A percentile compares a stretch with the other conserved stretches of the same genome.
Conservation (phyloP, 176 grass and related monocot genomes). For the Thinopyrum elongatum region DNA sequence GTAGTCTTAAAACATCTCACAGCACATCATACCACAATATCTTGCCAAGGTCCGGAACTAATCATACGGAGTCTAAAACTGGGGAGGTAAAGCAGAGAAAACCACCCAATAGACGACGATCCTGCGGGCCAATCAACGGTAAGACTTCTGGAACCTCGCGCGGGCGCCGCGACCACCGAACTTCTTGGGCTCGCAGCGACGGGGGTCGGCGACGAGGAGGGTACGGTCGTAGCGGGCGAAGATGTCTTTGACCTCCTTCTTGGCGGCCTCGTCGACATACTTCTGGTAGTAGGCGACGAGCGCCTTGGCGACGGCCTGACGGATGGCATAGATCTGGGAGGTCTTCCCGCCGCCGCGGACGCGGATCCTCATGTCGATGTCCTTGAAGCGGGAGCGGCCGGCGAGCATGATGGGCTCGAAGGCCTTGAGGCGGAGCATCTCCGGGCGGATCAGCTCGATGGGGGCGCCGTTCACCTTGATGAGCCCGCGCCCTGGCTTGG, state of each 20-base stretch:
- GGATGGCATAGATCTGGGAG: conserved; percentile 79
- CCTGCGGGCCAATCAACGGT: conserved; percentile 43
- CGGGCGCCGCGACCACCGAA: conserved; percentile 76
- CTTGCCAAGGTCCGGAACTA: too few relatives aligned
- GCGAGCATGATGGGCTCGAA: conserved; percentile 73
- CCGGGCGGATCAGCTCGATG: conserved; percentile 75
- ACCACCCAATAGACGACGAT: background rate
- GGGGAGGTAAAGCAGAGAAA: background rate
- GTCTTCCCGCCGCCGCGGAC: conserved; percentile 80
- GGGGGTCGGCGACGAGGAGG: conserved; percentile 43
- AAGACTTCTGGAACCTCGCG: conserved; percentile 73
- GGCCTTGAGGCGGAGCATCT: conserved; percentile 70
- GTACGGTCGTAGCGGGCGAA: conserved; percentile 17
- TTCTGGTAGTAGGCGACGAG: conserved; percentile 73
- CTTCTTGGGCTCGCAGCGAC: conserved; percentile 85
- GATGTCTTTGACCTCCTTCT: conserved; percentile 25
- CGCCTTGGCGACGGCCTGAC: conserved; percentile 71
- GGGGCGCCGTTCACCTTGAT: conserved; percentile 83
- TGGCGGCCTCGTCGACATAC: conserved; percentile 69
- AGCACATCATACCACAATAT: too few relatives aligned
- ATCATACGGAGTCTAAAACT: too few relatives aligned
- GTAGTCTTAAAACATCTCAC: too few relatives aligned
- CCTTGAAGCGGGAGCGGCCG: conserved; percentile 52
- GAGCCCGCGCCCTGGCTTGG: conserved; percentile 64
- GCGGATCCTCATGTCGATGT: conserved; percentile 78